phyloP scores from a whole-genome alignment of 345 rosid species.

The Pistacia atlantica region DNA sequence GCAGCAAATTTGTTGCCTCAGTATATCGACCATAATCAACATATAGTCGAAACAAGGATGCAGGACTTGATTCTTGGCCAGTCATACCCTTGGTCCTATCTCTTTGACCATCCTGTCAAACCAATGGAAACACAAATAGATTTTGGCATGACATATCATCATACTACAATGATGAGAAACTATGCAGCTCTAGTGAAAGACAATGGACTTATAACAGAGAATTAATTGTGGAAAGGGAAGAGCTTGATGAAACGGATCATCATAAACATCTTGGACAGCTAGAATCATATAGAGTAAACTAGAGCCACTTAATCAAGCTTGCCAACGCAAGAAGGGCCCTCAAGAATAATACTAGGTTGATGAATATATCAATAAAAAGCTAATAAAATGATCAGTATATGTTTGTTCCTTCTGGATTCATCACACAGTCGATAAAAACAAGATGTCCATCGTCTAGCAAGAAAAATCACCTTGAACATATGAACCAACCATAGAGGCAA shows the following conservation, averaged over 20 bases:
- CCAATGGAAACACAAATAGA: background rate
- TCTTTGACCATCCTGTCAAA: slow-evolving; percentile 56
- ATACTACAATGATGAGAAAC: background rate
- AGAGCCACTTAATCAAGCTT: background rate
- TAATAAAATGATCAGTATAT: background rate
- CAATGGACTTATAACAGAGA: background rate
- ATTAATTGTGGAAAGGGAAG: background rate
- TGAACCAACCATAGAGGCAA: slow-evolving; percentile 94
- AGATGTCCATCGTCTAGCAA: background rate
- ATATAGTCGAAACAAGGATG: slow-evolving; percentile 76
- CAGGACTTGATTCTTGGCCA: slow-evolving; percentile 75
- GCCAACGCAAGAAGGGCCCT: background rate
- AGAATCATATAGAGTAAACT: background rate
- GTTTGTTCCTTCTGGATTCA: background rate
- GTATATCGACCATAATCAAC: slow-evolving; percentile 73
- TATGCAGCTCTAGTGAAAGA: background rate
- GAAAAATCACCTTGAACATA: slow-evolving; percentile 84
- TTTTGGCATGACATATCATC: background rate
- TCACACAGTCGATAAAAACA: background rate
- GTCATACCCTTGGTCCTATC: slow-evolving; percentile 78
- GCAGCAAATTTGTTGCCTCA: slow-evolving; percentile 81
- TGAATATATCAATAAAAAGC: background rate
- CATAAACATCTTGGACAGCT: background rate
- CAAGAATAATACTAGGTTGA: background rate
- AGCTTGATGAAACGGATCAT: background rate